Evolutionary conservation across 805 yeast genomes (phyloP).

Genomic region (Lachancea sp.): DNA sequence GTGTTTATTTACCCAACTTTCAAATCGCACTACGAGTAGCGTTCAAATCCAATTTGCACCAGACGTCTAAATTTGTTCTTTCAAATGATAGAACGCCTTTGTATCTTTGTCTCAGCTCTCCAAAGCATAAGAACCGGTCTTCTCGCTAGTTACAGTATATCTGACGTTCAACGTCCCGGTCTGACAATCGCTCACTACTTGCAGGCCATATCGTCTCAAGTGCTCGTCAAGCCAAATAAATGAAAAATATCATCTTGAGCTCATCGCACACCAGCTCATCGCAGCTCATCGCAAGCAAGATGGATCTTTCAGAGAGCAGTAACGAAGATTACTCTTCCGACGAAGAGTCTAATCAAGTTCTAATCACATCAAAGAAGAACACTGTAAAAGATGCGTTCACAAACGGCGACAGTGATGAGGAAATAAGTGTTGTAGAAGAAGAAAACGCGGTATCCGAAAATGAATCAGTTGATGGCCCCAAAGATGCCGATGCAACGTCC

Average conservation of each 20-base stretch:
- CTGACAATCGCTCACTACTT: too few species aligned
- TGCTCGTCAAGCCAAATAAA: not conserved
- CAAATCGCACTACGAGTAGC: too few species aligned
- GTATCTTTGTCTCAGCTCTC: too few species aligned
- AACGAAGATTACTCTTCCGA: constrained; percentile 28
- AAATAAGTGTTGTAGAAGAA: constrained; percentile 19
- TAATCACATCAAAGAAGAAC: constrained; percentile 18
- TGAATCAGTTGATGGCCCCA: not conserved
- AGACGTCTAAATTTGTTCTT: too few species aligned
- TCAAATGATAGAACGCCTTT: too few species aligned
- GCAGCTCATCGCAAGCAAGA: constrained; percentile 6
- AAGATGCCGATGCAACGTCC: not conserved
- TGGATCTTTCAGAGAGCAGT: constrained; percentile 2
- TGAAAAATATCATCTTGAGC: not conserved
- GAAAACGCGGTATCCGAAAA: not conserved
- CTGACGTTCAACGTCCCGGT: too few species aligned
- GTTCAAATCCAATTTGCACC: too few species aligned
- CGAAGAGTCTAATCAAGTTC: constrained; percentile 19
- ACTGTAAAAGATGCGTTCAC: constrained; percentile 17
- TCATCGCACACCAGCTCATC: constrained; percentile 1
- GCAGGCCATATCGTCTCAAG: not conserved
- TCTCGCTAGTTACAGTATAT: too few species aligned
- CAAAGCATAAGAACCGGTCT: too few species aligned
- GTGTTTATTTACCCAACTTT: too few species aligned
- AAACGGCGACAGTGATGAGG: constrained; percentile 21